Conservation (phyloP, 2,329 filamentous ascomycete genomes). For the Colletotrichum truncatum region DNA sequence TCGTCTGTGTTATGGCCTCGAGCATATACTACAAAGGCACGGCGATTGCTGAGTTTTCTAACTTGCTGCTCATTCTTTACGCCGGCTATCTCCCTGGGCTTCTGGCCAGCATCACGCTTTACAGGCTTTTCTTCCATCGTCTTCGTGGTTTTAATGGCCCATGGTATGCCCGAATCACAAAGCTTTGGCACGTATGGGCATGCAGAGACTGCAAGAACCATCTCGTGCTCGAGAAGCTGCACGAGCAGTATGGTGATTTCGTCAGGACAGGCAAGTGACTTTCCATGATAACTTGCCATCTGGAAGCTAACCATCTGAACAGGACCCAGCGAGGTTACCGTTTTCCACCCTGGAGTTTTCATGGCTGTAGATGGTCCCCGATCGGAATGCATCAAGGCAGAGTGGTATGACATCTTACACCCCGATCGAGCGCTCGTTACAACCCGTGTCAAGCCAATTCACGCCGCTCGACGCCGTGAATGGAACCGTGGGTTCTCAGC, state of each 20-base stretch:
- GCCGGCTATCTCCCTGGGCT: conserved; percentile 29
- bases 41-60: conserved; percentile 4
- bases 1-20: conserved; percentile 13
- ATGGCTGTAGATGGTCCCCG: conserved; percentile 35
- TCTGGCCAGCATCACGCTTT: conserved; percentile 44
- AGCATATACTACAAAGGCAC: conserved; percentile 15
- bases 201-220: conserved; percentile 36
- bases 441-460: conserved; percentile 33
- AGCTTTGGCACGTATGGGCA: conserved; percentile 45
- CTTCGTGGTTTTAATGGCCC: conserved; percentile 47
- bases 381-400: conserved; percentile 36
- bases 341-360: conserved; percentile 37
- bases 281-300: neutral
- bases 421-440: conserved; percentile 33
- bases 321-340: conserved; percentile 36
- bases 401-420: conserved; percentile 38
- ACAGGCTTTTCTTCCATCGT: conserved; percentile 50
- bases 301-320: neutral
- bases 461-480: conserved; percentile 33
- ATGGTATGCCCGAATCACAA: conserved; percentile 43
- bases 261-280: conserved; percentile 35
- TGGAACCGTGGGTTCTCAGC: conserved; percentile 35
- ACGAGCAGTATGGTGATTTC: conserved; percentile 36
- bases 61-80: conserved; percentile 7
- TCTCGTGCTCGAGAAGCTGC: conserved; percentile 31